Evolutionary conservation across 1,284 basidiomycete genomes (phyloP), one percentile per base, ranked within the genome.

Genomic region (Gymnopus androsaceus): DNA sequence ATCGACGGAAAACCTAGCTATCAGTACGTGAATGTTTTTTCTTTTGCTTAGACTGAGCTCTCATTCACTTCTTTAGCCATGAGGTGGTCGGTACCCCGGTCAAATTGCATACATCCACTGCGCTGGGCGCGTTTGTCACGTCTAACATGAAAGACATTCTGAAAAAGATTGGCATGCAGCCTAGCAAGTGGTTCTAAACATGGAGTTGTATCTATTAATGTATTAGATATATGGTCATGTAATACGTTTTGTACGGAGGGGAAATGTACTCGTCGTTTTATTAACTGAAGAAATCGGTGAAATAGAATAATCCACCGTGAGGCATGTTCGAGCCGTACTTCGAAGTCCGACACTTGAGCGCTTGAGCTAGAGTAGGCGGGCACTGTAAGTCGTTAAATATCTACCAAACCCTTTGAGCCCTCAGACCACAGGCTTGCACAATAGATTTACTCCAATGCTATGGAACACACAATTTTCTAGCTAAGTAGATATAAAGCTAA

Each of bases 1-100:
- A 81, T 91, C 56, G 84, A 91, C 62, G 90, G 90, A 11, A 74
- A 78, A 54, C 67, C 76, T 21, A 78, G 77, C 7, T 92, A 87
- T 74, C 74, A 76, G 81, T 85, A 55, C 56, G 79, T 71, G 34
- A 36, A 11, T 31, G 8, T 49, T 6, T n/a, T 12, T 34, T 19
- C 7, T 4, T 17, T 0, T 15, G 23, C 15, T 4, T 49, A 2
- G 12, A 12, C 11, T 51, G 45, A 23, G 21, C 9, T 25, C 38
- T 23, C 37, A 37, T 15, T 45, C 5, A 31, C 21, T 19, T 27
- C 14, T 40, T 12, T 57, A 84, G 81, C 23, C 69, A 79, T 48
- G 72, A 77, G 37, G 69, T 84, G 7, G 59, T 69, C 12, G 85
- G 84, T 23, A 69, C 72, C 34, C 81, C 83, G 0, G 76, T 82